Conservation (phyloP, 371 early-diverging fungal genomes). For the Entomophthora muscae region DNA sequence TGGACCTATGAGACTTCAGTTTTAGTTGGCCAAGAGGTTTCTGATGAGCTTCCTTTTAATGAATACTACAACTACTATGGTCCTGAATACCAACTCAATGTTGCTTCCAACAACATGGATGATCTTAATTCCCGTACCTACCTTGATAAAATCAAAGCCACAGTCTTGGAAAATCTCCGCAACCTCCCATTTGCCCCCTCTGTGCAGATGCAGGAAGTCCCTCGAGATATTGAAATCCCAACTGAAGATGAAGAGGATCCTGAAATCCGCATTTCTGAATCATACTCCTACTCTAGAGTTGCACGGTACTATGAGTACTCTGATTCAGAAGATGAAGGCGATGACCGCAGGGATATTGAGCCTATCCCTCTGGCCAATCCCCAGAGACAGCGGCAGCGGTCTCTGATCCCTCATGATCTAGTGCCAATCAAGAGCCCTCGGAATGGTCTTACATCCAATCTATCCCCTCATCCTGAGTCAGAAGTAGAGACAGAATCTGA, state of each 20-base stretch:
- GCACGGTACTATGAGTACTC: slow-evolving; percentile 24
- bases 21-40: slow-evolving; percentile 58
- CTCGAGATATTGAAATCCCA: slow-evolving; percentile 17
- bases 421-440: slow-evolving; percentile 25
- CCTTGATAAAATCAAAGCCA: slow-evolving; percentile 63
- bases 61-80: slow-evolving; percentile 92
- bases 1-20: slow-evolving; percentile 98
- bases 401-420: neutral
- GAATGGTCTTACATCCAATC: neutral
- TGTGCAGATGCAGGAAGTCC: slow-evolving; percentile 72
- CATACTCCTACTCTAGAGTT: slow-evolving; percentile 17
- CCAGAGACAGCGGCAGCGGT: neutral
- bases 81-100: slow-evolving; percentile 85
- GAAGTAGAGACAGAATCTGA: neutral
- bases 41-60: slow-evolving; percentile 71
- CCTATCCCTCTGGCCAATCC: neutral
- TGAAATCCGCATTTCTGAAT: slow-evolving; percentile 26
- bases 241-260: slow-evolving; percentile 26
- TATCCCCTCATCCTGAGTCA: neutral
- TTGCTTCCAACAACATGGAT: slow-evolving; percentile 90
- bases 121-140: slow-evolving; percentile 85
- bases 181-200: slow-evolving; percentile 81
- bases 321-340: slow-evolving; percentile 44
- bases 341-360: slow-evolving; percentile 9
- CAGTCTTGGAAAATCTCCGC: slow-evolving; percentile 79